phyloP scores from a whole-genome alignment of 2,329 filamentous ascomycete genomes.

The Podosphaera aphanis region DNA sequence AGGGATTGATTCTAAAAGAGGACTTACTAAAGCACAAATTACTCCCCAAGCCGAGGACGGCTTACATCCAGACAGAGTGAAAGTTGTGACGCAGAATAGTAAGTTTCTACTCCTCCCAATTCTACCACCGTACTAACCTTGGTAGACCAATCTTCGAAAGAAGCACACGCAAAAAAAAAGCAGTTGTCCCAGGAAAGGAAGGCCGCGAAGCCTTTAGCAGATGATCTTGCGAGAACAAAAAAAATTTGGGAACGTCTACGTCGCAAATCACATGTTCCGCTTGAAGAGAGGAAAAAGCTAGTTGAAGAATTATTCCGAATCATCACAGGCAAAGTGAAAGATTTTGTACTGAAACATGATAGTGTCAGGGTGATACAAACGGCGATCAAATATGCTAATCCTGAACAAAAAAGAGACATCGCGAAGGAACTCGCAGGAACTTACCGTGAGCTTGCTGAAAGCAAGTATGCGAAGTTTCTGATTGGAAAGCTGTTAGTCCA shows the following conservation, averaged over 20 bases:
- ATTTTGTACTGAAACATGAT: constrained; percentile 97
- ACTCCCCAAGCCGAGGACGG: constrained; percentile 14
- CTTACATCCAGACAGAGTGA: constrained; percentile 16
- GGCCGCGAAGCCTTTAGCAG: constrained; percentile 76
- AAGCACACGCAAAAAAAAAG: constrained; percentile 86
- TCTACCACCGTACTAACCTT: constrained; percentile 3
- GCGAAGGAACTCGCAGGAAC: constrained; percentile 66
- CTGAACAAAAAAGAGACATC: constrained; percentile 66
- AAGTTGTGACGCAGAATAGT: constrained; percentile 13
- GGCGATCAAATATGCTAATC: constrained; percentile 81
- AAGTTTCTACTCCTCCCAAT: constrained; percentile 2
- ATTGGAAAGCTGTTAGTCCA: constrained; percentile 92
- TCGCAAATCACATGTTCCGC: constrained; percentile 76
- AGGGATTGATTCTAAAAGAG: constrained; percentile 12
- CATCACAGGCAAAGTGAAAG: constrained; percentile 72
- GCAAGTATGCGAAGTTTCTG: constrained; percentile 90
- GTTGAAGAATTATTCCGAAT: constrained; percentile 79
- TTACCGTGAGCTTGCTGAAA: constrained; percentile 70
- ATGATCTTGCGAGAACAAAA: constrained; percentile 71
- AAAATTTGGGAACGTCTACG: constrained; percentile 92
- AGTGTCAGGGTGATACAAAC: constrained; percentile 92
- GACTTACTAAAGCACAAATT: constrained; percentile 18
- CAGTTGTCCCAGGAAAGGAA: constrained; percentile 71
- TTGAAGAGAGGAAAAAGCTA: constrained; percentile 67
- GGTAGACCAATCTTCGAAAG: constrained; percentile 43